Evolutionary conservation across 2,329 filamentous ascomycete species (phyloP), one percentile per base, ranked within the genome.

Genomic region (Venturia pyrina): DNA sequence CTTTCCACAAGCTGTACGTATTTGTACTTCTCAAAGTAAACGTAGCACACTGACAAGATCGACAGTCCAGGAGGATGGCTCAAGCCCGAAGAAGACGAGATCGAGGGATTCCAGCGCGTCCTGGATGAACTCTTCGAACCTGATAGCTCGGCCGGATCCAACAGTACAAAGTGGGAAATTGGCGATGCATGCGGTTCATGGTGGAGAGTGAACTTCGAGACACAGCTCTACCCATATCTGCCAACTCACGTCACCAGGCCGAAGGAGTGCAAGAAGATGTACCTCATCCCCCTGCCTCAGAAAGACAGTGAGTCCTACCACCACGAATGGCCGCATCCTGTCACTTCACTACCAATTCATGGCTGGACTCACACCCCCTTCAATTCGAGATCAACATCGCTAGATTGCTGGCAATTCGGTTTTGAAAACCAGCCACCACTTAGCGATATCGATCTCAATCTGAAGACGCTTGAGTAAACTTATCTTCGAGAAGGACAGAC

Each of bases 131-230:
- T 95, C 44, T 85, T 99, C 64, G 95, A 95, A 1, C 95, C 95
- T 1, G 90, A 95, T n/a, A 91, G 91, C 65, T 83, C 90, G 34
- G 90, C 91, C 68, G 90, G 96, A 76, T 90, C 90, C 62, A 90
- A 95, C 71, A 93, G 93, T 75, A 90, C 90, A 69, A 91, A 96
- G 74, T 99, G 95, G 95, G 85, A 96, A 76, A 87, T 99, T 71
- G 91, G 90, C 71, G 95, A 98, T 76, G 96, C 93, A 62, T 83
- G 99, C 66, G 93, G 95, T 65, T 93, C 97, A 79, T 99, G 95
- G 95, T 99, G 93, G 92, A 85, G 95, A 66, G 95, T 95, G 65
- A 99, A 98, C 81, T 97, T 98, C 75, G 95, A 99, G 82, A 98
- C 95, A 1, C 98, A 98, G 82, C 97, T 99, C 92, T 99, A 99